Percentiles rank a stretch among this genome's conserved stretches.
Evolutionary conservation across 108 stramenopile species (phyloP).

Genomic region (Pelagomonas calceolata): DNA sequence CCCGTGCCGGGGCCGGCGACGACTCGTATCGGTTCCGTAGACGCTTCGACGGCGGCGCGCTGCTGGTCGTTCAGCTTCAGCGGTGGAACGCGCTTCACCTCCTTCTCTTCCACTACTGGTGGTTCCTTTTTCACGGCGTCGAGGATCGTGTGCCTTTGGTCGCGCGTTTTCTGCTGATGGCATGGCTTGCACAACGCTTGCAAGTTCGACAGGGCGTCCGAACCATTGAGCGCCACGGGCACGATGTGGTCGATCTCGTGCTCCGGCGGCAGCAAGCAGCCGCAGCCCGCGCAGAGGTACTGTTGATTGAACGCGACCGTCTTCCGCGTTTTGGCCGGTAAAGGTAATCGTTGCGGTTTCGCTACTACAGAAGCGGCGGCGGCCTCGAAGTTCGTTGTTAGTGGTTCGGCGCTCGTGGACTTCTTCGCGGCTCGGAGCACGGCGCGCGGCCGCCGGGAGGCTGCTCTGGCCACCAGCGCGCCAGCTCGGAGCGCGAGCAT

Average conservation of each 20-base stretch:
- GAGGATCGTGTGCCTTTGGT: background rate
- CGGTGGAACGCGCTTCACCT: background rate
- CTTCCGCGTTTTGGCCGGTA: background rate
- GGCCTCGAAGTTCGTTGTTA: too few species aligned
- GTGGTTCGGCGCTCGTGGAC: too few species aligned
- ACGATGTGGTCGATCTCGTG: background rate
- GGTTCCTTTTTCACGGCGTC: background rate
- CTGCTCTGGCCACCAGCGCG: too few species aligned
- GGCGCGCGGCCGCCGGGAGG: too few species aligned
- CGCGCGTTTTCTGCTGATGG: background rate
- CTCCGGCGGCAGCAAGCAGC: background rate
- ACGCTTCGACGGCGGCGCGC: background rate
- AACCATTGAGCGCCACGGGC: background rate
- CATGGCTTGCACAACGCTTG: background rate
- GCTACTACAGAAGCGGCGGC: too few species aligned
- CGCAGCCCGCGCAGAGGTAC: background rate
- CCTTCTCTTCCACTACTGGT: background rate
- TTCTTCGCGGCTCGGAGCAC: too few species aligned
- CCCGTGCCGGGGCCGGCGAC: conserved; percentile 83
- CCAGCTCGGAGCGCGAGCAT: too few species aligned
- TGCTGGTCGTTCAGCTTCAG: background rate
- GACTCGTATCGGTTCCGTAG: conserved; percentile 20
- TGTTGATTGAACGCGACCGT: background rate
- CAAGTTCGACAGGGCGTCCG: background rate
- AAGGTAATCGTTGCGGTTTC: too few species aligned